Base-by-base conservation (phyloP, 73 alveolate genomes). In the Loxodes magnus region DNA sequence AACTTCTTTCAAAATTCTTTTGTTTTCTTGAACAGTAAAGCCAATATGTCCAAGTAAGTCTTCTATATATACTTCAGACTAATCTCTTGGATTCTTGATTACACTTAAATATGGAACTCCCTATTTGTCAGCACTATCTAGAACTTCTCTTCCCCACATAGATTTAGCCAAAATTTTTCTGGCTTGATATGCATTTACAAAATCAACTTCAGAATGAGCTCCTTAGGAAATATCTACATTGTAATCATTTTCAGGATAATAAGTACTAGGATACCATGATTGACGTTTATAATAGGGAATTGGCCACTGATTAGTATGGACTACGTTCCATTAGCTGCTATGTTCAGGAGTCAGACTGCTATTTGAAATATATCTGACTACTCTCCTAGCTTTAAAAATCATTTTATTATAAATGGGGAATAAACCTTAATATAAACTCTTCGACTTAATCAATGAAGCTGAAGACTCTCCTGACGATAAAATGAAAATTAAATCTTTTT, bases 211-310 rank as follows among this genome's bases (percentile, higher is more conserved):
- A n/a, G 19, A 7, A 46, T 25, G 39, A 46, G 19, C 17, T 12
- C 27, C 27, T 22, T 41, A 37, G 9, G 7, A 10, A n/a, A 16
- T 21, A n/a, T 7, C 0, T 9, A 46, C 59, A 25, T 46, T 46
- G 34, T 46, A 46, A 46, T 46, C 59, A 46, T 16, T 46, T 24
- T 46, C 59, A n/a, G 59, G 59, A 24, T 46, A 46, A 5, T 25
- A 41, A 1, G 59, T 12, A 7, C 53, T 24, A 10, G 59, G 59
- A 41, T 10, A 9, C 2, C n/a, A 16, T 12, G 36, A n/a, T 10
- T 7, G 6, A n/a, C 59, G 22, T 24, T 46, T 46, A 25, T 46
- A 46, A 19, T 46, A 46, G 27, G 59, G 59, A 24, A 46, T 46
- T 0, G 59, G 59, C 59, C 59, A 46, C 34, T 46, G 59, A 3